Conservation (phyloP, 495 filamentous ascomycete species). For the Evernia prunastri region DNA sequence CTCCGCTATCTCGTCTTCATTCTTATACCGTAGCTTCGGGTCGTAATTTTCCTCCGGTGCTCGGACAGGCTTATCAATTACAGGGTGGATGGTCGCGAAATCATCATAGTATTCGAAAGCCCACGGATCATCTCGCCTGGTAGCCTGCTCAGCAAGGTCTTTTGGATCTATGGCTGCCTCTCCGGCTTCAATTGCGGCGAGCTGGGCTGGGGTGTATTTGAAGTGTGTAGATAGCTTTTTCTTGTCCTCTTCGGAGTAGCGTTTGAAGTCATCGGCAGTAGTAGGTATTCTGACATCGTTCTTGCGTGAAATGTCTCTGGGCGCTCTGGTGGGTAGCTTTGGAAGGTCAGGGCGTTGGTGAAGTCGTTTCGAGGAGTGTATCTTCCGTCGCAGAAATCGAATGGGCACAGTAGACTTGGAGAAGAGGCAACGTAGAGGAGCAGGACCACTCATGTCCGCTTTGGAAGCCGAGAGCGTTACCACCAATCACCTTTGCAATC, state of each 20-base stretch:
- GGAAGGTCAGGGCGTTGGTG: conserved; percentile 13
- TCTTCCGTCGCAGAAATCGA: conserved; percentile 15
- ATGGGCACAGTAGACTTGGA: neutral
- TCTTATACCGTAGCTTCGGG: conserved; percentile 56
- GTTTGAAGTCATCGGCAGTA: conserved; percentile 44
- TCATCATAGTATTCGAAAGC: conserved; percentile 76
- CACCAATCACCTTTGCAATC: neutral
- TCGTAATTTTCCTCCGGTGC: conserved; percentile 50
- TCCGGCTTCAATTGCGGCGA: conserved; percentile 78
- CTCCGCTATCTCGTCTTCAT: conserved; percentile 46
- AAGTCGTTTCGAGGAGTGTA: conserved; percentile 19
- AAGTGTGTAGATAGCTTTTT: conserved; percentile 57
- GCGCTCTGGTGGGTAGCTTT: conserved; percentile 16
- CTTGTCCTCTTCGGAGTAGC: conserved; percentile 65
- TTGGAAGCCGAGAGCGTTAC: neutral
- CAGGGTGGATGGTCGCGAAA: conserved; percentile 66
- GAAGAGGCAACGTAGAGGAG: conserved; percentile 13
- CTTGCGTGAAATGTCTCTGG: neutral
- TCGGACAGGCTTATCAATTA: conserved; percentile 61
- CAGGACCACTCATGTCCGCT: conserved; percentile 14
- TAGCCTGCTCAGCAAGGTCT: conserved; percentile 68
- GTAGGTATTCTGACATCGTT: conserved; percentile 22
- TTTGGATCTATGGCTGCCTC: conserved; percentile 72
- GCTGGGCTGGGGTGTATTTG: conserved; percentile 75
- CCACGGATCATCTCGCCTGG: conserved; percentile 63